Percentiles rank a stretch among this genome's conserved stretches.
These are phyloP conservation scores for Rhynchosporium secalis DNA, from an alignment of 2,329 filamentous ascomycete genomes.

Conservation along the genomic window DNA sequence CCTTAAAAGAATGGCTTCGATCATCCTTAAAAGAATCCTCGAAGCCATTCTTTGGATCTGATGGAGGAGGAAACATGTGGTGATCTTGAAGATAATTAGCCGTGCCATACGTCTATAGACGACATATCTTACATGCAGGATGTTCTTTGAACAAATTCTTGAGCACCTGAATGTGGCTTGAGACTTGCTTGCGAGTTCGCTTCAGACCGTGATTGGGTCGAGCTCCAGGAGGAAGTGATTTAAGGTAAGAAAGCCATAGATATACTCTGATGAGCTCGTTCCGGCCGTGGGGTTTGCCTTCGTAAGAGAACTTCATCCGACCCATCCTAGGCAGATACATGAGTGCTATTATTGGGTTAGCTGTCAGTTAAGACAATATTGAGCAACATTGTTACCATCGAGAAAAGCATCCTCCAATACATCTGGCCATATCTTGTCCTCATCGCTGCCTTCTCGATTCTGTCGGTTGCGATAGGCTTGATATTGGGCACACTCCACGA, in stretches of 20 bases:
- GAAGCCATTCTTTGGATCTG: conserved; percentile 54
- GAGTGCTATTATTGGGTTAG: conserved; percentile 50
- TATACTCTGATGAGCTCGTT: conserved; percentile 73
- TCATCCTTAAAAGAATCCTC: conserved; percentile 64
- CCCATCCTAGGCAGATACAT: conserved; percentile 67
- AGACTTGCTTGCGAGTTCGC: conserved; percentile 61
- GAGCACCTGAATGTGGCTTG: conserved; percentile 69
- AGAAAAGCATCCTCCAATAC: conserved; percentile 66
- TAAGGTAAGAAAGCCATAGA: conserved; percentile 53
- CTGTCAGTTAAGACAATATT: not conserved
- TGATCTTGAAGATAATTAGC: conserved; percentile 39
- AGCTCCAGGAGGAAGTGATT: conserved; percentile 47
- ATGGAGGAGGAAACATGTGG: conserved; percentile 58
- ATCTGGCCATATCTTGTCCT: conserved; percentile 62
- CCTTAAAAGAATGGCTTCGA: conserved; percentile 57
- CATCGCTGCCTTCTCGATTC: conserved; percentile 59
- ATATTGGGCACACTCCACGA: conserved; percentile 63
- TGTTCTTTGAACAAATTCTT: conserved; percentile 66
- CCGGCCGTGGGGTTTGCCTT: conserved; percentile 62
- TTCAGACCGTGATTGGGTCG: conserved; percentile 48
- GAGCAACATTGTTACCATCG: conserved; percentile 52
- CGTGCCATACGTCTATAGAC: not conserved
- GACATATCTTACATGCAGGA: conserved; percentile 57
- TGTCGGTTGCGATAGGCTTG: conserved; percentile 66
- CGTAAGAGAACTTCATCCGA: conserved; percentile 65